phyloP scores from a whole-genome alignment of 169 alveolate genomes.

The Cytauxzoon felis region DNA sequence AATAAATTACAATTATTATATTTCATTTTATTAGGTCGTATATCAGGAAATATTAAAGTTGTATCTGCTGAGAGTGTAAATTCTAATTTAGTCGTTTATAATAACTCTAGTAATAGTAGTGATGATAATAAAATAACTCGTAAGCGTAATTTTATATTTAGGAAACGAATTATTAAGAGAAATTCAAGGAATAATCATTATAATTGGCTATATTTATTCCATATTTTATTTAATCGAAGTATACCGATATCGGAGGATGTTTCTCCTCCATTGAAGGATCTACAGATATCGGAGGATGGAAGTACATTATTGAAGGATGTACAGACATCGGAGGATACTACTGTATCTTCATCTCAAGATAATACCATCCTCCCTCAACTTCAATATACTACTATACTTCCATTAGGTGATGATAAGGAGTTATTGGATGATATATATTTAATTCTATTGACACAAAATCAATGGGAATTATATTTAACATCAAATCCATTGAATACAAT shows the following conservation, averaged over 20 bases:
- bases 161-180: not conserved
- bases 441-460: constrained; percentile 14
- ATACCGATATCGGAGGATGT: not conserved
- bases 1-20: not conserved
- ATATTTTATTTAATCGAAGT: not conserved
- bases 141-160: not conserved
- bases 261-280: too few species aligned
- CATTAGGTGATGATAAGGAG: not conserved
- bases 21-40: not conserved
- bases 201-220: not conserved
- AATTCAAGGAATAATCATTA: not conserved
- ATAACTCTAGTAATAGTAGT: not conserved
- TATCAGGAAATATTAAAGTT: constrained; percentile 25
- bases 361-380: too few species aligned
- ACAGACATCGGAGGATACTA: not conserved
- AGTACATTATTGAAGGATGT: too few species aligned
- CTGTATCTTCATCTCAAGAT: too few species aligned
- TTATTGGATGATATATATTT: constrained; percentile 40
- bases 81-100: not conserved
- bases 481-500: not conserved
- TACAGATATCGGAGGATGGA: too few species aligned
- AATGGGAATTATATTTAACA: constrained; percentile 36
- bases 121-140: not conserved
- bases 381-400: not conserved
- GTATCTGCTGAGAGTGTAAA: constrained; percentile 8